Base-by-base conservation (phyloP, 306 rosid genomes). In the Lathyrus sativus region DNA sequence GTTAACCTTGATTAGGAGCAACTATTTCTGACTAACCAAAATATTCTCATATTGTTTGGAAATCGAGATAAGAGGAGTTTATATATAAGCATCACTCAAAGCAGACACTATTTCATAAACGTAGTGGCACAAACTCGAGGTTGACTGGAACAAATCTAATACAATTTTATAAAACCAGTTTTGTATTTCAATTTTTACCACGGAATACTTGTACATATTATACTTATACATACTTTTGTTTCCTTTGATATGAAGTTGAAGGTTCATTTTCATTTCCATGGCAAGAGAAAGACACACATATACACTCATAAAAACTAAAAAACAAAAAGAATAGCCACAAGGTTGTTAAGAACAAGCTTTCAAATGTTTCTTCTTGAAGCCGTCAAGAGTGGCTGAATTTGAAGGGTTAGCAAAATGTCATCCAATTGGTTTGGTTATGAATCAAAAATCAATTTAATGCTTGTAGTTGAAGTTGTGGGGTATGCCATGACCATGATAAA, bases 341-440 rank as follows among this genome's bases (percentile, higher is more conserved):
- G 78, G 82, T 78, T 78, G 82, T 66, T 78, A n/a, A 78, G 11
- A 65, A 15, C 44, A 65, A 50, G 78, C 73, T 78, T 78, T 78
- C 82, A 78, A 61, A 73, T 41, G 70, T 78, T 77, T 70, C 68
- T 77, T 71, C 73, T 77, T 70, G 76, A 76, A 76, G 80, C 64
- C 70, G 79, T 75, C 41, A 76, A 65, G 42, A 13, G 2, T 59
- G 45, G 0, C 4, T 7, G 28, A 67, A 65, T 65, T 65, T 55
- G 11, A 74, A 17, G 75, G 95, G 87, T 90, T 66, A 88, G 95
- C 87, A 63, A 46, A 70, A 85, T 73, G 95, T 86, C 95, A 68
- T 71, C 11, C 24, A 81, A 79, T 74, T 83, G 48, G 97, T 88
- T 88, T 78, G 97, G 90, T 91, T 82, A 62, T 81, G 78, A 59